Evolutionary conservation across 768 basidiomycete species (phyloP), one percentile per base, ranked within the genome.

Genomic region (Kwoniella shandongensis): DNA sequence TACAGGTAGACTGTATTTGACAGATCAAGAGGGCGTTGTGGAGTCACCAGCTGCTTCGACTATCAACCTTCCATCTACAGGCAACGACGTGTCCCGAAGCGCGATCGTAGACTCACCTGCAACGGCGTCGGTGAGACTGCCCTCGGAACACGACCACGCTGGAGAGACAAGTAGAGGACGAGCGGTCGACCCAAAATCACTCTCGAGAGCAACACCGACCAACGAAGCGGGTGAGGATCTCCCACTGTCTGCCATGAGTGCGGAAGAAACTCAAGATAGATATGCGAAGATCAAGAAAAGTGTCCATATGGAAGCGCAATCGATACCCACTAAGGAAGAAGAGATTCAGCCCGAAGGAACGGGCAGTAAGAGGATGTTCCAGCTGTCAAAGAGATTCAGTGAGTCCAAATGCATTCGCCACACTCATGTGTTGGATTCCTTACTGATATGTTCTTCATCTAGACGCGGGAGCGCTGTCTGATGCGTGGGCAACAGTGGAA

Each of bases 401-500:
- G 55, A 70, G 74, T 72, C 17, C 23, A 3, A 12, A 10, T 39
- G 2, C 26, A 17, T 22, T 44, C 42, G 47, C n/a, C 1, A 11
- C 15, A 11, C 11, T 13, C 47, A 7, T 12, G 25, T 49, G n/a
- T 6, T 3, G 30, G 17, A 18, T 32, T 12, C 3, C 20, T 46
- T 20, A 39, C 26, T 15, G 47, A n/a, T 49, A 17, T 3, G 26
- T 32, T 32, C 7, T 13, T 35, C 3, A 15, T 35, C 7, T 38
- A 70, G 64, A 69, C 45, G 74, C 77, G 49, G 77, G 79, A 12
- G 78, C 74, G 1, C 52, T 79, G 1, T 74, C 74, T 10, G 74
- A 79, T 48, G 72, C 77, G n/a, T 71, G 76, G 54, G 77, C 79
- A 0, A 78, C 78, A 4, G 76, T 79, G 13, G 75, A 77, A 38